Conservation (phyloP, 2,329 filamentous ascomycete species). For the Biscogniauxia mediterranea region DNA sequence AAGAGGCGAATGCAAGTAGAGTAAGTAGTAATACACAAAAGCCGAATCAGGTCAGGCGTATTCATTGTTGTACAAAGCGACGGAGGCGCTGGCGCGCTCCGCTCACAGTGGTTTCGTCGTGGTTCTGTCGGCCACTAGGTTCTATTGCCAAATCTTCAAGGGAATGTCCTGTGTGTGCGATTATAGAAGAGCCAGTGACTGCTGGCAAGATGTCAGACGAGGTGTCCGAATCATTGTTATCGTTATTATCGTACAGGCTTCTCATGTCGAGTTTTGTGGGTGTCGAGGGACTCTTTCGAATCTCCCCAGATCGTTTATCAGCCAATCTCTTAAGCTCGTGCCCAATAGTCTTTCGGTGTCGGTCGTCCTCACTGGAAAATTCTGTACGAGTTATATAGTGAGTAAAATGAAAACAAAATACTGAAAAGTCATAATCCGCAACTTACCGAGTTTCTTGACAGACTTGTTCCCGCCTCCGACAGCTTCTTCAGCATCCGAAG, state of each 20-base stretch:
- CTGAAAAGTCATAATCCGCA: not conserved
- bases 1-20: not conserved
- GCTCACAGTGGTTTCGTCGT: not conserved
- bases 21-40: not conserved
- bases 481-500: slow-evolving; percentile 12
- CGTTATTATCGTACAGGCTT: not conserved
- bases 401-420: not conserved
- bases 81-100: slow-evolving; percentile 14
- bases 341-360: slow-evolving; percentile 2
- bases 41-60: not conserved
- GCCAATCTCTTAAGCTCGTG: not conserved
- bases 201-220: slow-evolving; percentile 11
- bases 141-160: slow-evolving; percentile 15
- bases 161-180: slow-evolving; percentile 33
- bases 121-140: not conserved
- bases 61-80: slow-evolving; percentile 9
- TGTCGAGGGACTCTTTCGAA: slow-evolving; percentile 1
- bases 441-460: slow-evolving; percentile 24
- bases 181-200: slow-evolving; percentile 22
- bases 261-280: slow-evolving; percentile 6
- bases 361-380: slow-evolving; percentile 20
- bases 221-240: slow-evolving; percentile 5
- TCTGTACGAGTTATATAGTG: slow-evolving; percentile 14
- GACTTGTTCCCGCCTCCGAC: slow-evolving; percentile 1
- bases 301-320: not conserved